Conservation (phyloP, 208 protist genomes). For the Endotrypanum monterogeii region DNA sequence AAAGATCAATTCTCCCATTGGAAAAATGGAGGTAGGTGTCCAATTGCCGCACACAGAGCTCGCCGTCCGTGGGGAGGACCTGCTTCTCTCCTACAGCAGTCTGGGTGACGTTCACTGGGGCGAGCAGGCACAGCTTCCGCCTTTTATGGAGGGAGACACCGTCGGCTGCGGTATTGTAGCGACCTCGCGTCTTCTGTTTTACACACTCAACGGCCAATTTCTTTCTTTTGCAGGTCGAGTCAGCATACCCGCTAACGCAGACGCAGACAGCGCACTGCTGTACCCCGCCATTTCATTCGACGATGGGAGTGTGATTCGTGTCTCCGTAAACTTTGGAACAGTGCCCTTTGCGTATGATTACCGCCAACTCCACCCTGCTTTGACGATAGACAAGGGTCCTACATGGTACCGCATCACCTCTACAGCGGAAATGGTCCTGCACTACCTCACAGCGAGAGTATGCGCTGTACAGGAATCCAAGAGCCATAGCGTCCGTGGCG, state of each 20-base stretch:
- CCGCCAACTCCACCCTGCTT: slow-evolving; percentile 71
- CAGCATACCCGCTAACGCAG: slow-evolving; percentile 25
- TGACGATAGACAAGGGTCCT: slow-evolving; percentile 44
- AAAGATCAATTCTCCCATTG: slow-evolving; percentile 46
- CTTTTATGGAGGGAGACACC: slow-evolving; percentile 74
- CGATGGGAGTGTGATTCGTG: slow-evolving; percentile 42
- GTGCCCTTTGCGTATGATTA: slow-evolving; percentile 80
- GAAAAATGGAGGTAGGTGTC: slow-evolving; percentile 47
- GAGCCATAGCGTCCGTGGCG: slow-evolving; percentile 31
- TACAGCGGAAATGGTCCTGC: slow-evolving; percentile 69
- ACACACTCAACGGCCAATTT: slow-evolving; percentile 87
- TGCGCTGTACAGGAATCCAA: slow-evolving; percentile 57
- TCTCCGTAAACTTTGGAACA: slow-evolving; percentile 88
- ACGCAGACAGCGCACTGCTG: slow-evolving; percentile 38
- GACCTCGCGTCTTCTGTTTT: slow-evolving; percentile 74
- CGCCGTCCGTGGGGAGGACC: slow-evolving; percentile 34
- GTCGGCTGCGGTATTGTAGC: slow-evolving; percentile 83
- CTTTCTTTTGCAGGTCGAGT: slow-evolving; percentile 63
- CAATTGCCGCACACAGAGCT: slow-evolving; percentile 27
- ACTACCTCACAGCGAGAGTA: slow-evolving; percentile 74
- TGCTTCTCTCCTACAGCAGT: slow-evolving; percentile 69
- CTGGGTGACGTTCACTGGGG: slow-evolving; percentile 54
- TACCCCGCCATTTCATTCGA: slow-evolving; percentile 76
- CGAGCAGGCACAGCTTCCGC: slow-evolving; percentile 35
- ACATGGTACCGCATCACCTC: slow-evolving; percentile 82